Conservation (phyloP, 257 asterid species). For the Solanum sparsipilum region DNA sequence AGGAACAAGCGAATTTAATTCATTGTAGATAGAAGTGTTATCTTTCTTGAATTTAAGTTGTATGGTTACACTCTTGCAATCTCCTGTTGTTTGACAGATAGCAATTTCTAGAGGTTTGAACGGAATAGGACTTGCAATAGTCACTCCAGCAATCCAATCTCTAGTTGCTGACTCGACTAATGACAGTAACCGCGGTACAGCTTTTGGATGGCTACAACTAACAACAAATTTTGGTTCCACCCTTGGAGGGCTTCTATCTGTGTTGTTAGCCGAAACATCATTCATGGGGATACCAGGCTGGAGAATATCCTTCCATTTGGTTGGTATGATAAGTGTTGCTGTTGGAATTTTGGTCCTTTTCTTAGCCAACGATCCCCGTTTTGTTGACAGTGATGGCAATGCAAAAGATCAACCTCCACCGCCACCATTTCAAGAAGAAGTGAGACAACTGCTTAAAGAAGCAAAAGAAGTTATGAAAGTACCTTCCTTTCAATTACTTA, state of each 20-base stretch:
- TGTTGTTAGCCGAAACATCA: constrained; percentile 53
- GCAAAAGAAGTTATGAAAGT: constrained; percentile 46
- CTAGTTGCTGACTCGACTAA: constrained; percentile 85
- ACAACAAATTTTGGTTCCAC: constrained; percentile 70
- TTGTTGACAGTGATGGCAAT: constrained; percentile 18
- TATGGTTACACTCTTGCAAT: background rate
- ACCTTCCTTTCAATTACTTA: constrained; percentile 1
- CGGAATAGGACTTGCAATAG: constrained; percentile 82
- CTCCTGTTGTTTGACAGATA: constrained; percentile 23
- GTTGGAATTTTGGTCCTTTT: constrained; percentile 50
- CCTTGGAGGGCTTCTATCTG: constrained; percentile 62
- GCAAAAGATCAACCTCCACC: constrained; percentile 19
- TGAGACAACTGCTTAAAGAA: constrained; percentile 23
- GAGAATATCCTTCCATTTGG: constrained; percentile 77
- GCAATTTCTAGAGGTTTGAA: constrained; percentile 83
- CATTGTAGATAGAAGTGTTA: background rate
- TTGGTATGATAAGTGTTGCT: constrained; percentile 54
- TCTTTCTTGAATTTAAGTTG: background rate
- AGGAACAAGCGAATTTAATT: background rate
- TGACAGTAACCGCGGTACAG: constrained; percentile 79
- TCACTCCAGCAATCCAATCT: constrained; percentile 72
- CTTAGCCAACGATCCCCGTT: constrained; percentile 67
- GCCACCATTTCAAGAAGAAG: background rate
- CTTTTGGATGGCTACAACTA: constrained; percentile 78
- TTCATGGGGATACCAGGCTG: constrained; percentile 81